Evolutionary conservation across 2,329 filamentous ascomycete species (phyloP), one percentile per base, ranked within the genome.

Genomic region (Penicillium crustosum): DNA sequence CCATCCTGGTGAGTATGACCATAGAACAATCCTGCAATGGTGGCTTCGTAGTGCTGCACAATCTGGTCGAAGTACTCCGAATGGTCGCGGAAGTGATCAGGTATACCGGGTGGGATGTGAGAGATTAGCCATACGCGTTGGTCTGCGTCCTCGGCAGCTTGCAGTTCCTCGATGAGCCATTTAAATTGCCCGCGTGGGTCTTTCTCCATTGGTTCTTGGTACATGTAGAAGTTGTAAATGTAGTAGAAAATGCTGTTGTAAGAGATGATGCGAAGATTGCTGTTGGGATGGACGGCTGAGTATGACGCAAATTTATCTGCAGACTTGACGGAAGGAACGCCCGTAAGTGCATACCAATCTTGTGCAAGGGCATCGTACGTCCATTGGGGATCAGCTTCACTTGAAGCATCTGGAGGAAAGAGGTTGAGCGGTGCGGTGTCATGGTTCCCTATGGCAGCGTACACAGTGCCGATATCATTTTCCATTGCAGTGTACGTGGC

Each of bases 191-290:
- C 75, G 65, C 78, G 78, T 2, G 83, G 83, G 64, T 86, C 83
- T 13, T 68, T 69, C 45, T 80, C 70, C 74, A 83, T 79, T 1
- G 77, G 73, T 45, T 79, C 75, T 60, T 80, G 75, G 63, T 83
- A 86, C 36, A 83, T 68, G 73, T 79, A 82, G 67, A 82, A 83
- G 73, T 87, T 86, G 59, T 79, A 72, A n/a, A 77, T 78, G 68
- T 86, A 86, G 71, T 82, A 85, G 59, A 85, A 70, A 67, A 86
- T 84, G 19, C 82, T 85, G 74, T 83, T 86, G 63, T 86, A 74
- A 4, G 83, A 84, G 65, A 86, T 85, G 64, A 87, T 72, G 25
- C 82, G 78, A 27, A 86, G 72, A 59, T 83, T 82, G 19, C 75
- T 77, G 29, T 69, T 65, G 6, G 78, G 73, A 45, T 80, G 74